Base-by-base conservation (phyloP, 768 basidiomycete species). In the Hericium rajendrae region DNA sequence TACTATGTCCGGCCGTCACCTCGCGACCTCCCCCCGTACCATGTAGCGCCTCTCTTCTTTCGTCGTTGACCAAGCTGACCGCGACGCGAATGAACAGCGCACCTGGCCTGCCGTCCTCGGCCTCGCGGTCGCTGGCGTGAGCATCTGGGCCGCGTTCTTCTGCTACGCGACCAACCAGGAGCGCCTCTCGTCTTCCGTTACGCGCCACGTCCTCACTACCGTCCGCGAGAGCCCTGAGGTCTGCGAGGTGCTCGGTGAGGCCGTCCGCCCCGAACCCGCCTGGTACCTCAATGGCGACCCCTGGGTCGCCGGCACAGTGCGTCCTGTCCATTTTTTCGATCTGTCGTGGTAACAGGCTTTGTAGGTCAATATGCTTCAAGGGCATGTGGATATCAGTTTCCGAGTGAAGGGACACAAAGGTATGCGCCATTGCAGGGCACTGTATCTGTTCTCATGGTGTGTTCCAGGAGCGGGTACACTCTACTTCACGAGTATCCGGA, bases 201-300 rank as follows among this genome's bases (percentile, higher is more conserved):
- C 85, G 58, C 79, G 80, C 48, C 84, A 82, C 62, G 75, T 90
- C 55, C 68, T 87, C 71, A 76, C 78, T 40, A 80, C 79, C 4
- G 70, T 88, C 48, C 79, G 78, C 59, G 77, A 78, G 15, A 79
- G 78, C 60, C 62, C 71, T 6, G 74, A 74, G 57, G 63, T 89
- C 61, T 71, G 70, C 51, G 78, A 76, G 24, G 71, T 73, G 2
- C 70, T 91, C 57, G 88, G 88, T 2, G 81, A 86, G 48, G 85
- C 81, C 6, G 78, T 86, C 55, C 72, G 82, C 48, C 76, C 81
- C 0, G 81, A 85, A 59, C 80, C 83, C 0, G 79, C 80, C 50
- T 86, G 84, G 84, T 90, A 82, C 73, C 69, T 90, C 63, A 88
- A 88, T 60, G 88, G 88, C 1, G 82, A 88, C 63, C 87, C 88